These are phyloP conservation scores for Ilyonectria sp. DNA, from an alignment of 2,329 filamentous ascomycete genomes.

Conservation along the genomic window DNA sequence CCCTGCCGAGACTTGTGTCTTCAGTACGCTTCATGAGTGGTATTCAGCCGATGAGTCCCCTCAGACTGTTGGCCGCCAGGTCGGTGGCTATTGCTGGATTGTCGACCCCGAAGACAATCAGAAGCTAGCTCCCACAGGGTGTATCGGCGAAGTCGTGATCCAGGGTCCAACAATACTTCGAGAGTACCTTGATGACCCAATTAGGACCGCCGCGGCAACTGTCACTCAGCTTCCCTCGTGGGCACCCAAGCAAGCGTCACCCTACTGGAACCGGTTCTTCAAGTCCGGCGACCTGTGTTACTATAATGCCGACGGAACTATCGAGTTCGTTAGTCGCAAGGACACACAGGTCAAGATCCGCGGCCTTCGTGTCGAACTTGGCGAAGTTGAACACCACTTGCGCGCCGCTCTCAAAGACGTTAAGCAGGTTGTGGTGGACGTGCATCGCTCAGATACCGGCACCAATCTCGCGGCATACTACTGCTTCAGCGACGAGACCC, in stretches of 20 bases:
- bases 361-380: slow-evolving; percentile 67
- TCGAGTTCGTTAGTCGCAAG: slow-evolving; percentile 63
- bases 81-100: slow-evolving; percentile 40
- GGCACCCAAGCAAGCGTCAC: slow-evolving; percentile 33
- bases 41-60: slow-evolving; percentile 11
- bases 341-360: slow-evolving; percentile 70
- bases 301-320: slow-evolving; percentile 51
- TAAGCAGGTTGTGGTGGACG: slow-evolving; percentile 3
- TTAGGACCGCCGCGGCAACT: slow-evolving; percentile 46
- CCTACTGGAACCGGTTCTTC: slow-evolving; percentile 28
- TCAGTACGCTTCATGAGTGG: slow-evolving; percentile 14
- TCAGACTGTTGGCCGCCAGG: slow-evolving; percentile 11
- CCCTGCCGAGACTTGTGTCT: slow-evolving; percentile 34
- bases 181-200: slow-evolving; percentile 43
- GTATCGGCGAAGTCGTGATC: slow-evolving; percentile 47
- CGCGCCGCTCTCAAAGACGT: background rate
- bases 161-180: slow-evolving; percentile 45
- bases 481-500: background rate
- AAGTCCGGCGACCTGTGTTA: slow-evolving; percentile 45
- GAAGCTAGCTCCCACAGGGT: slow-evolving; percentile 40
- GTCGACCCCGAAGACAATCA: slow-evolving; percentile 42
- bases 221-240: slow-evolving; percentile 47
- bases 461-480: slow-evolving; percentile 1
- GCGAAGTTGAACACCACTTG: slow-evolving; percentile 34
- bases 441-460: background rate